Conservation (phyloP, 768 basidiomycete genomes). For the Amanita rubescens region DNA sequence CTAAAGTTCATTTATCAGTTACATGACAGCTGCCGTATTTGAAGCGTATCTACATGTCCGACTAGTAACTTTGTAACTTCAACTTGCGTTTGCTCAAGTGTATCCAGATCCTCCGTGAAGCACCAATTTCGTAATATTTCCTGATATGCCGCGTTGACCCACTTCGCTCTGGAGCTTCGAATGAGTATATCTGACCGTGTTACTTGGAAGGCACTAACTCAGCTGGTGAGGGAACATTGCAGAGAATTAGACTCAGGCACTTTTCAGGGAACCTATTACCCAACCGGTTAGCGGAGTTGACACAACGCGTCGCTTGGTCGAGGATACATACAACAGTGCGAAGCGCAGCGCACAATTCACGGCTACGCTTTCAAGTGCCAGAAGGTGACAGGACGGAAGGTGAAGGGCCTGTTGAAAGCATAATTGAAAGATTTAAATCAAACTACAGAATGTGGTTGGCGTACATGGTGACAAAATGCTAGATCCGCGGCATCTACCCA, state of each 20-base stretch:
- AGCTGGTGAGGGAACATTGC: slow-evolving; percentile 57
- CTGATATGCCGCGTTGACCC: slow-evolving; percentile 53
- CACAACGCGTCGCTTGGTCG: not conserved
- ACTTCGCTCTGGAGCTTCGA: slow-evolving; percentile 37
- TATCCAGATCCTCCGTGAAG: slow-evolving; percentile 56
- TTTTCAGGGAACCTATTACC: slow-evolving; percentile 59
- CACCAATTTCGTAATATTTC: slow-evolving; percentile 60
- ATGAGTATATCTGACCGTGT: slow-evolving; percentile 5
- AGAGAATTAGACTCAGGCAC: slow-evolving; percentile 59
- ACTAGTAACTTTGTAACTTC: slow-evolving; percentile 51
- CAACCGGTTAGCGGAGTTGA: slow-evolving; percentile 6
- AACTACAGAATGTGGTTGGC: slow-evolving; percentile 15
- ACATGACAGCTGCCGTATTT: not conserved
- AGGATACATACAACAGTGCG: slow-evolving; percentile 53
- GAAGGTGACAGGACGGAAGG: slow-evolving; percentile 62
- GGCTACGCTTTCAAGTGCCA: slow-evolving; percentile 58
- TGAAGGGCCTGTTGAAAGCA: slow-evolving; percentile 40
- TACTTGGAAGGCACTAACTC: slow-evolving; percentile 40
- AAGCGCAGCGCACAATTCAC: slow-evolving; percentile 56
- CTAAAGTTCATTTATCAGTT: slow-evolving; percentile 20
- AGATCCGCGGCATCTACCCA: slow-evolving; percentile 80
- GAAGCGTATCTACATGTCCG: slow-evolving; percentile 40
- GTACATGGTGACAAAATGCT: slow-evolving; percentile 55
- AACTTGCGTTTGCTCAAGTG: slow-evolving; percentile 57
- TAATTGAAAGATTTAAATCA: not conserved